Evolutionary conservation across 352 stramenopile genomes (phyloP), one percentile per base, ranked within the genome.

Genomic region (Phytophthora tubulina): DNA sequence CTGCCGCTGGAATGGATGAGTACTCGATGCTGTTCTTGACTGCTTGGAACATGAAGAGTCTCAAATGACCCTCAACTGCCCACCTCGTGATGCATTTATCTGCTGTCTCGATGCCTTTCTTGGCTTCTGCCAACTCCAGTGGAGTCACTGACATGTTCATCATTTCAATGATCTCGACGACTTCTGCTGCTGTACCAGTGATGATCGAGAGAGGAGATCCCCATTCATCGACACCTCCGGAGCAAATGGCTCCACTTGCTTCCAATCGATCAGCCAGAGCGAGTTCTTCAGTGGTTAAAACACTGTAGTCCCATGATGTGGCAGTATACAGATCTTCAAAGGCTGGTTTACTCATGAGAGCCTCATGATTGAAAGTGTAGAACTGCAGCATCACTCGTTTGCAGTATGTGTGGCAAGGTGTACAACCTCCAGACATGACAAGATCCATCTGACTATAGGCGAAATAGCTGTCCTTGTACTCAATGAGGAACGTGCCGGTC

Each of bases 401-500:
- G 60, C 70, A 78, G n/a, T 46, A 51, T 0, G 49, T 62, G 58
- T 71, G 58, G 48, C 70, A 78, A 0, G 53, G 53, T 3, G 48
- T 69, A 10, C 71, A 78, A 1, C 65, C 71, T 41, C 66, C 71
- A 2, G 54, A 53, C 71, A 75, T 75, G 54, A 78, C 71, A 10
- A 65, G 60, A 33, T 78, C 71, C 46, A 78, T 61, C 17, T 74
- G 66, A 41, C 66, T 72, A 45, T 75, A 79, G 14, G 67, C 67
- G 17, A 79, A 79, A 62, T 79, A 79, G 72, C 67, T 76, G 72
- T 79, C 33, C 36, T 76, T 68, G 51, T 57, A 67, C 38, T 68
- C 67, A 21, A 79, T 70, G 62, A 79, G 68, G 56, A 79, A 68
- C 13, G 57, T 72, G 56, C 60, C 72, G 42, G 54, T 27, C 2